These are phyloP conservation scores for Xerocomus amazonicus DNA, from an alignment of 1,284 basidiomycete genomes.

Conservation along the genomic window DNA sequence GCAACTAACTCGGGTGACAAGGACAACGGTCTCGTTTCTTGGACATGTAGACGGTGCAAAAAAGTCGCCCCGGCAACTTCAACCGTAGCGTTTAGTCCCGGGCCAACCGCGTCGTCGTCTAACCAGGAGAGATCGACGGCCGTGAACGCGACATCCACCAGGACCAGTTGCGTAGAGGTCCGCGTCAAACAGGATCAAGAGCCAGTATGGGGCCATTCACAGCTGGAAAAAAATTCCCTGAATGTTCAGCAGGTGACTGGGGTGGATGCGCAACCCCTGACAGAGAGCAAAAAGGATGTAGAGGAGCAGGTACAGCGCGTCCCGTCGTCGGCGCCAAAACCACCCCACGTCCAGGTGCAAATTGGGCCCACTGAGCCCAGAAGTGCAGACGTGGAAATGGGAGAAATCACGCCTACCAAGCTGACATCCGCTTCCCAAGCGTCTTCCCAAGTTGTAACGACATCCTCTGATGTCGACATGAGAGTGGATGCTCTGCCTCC, in stretches of 20 bases:
- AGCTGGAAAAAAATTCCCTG: neutral
- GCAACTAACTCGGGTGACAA: conserved; percentile 19
- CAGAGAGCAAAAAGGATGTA: neutral
- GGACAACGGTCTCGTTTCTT: conserved; percentile 14
- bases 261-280: neutral
- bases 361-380: neutral
- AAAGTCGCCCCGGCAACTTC: conserved; percentile 10
- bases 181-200: conserved; percentile 5
- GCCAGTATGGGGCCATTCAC: conserved; percentile 9
- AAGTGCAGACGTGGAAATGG: conserved; percentile 9
- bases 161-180: neutral
- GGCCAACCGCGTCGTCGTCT: conserved; percentile 9
- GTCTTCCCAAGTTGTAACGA: no score
- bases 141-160: neutral
- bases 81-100: conserved; percentile 7
- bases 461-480: neutral
- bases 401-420: neutral
- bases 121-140: neutral
- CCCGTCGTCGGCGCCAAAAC: neutral
- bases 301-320: neutral
- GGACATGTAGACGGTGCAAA: conserved; percentile 31
- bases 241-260: conserved; percentile 7
- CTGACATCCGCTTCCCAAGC: neutral
- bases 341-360: neutral
- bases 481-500: neutral